Conservation (phyloP, 257 asterid genomes). For the Euphrasia confusa region DNA sequence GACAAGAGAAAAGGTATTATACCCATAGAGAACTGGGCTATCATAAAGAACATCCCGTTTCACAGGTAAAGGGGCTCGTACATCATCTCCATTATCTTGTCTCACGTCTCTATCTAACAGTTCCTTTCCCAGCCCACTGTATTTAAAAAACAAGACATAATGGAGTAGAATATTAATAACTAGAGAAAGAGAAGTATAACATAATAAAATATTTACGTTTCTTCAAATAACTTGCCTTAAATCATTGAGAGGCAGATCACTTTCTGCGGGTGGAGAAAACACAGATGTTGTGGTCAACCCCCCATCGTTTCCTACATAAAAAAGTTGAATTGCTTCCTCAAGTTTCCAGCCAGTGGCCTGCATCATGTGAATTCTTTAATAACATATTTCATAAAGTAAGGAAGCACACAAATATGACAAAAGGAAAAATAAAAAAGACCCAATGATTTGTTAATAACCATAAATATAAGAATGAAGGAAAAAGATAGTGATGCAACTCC, state of each 20-base stretch:
- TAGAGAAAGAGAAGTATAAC: conserved; percentile 15
- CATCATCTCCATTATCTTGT: conserved; percentile 51
- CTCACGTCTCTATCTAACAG: conserved; percentile 34
- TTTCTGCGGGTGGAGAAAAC: conserved; percentile 39
- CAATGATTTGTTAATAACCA: neutral
- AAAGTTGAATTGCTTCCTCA: conserved; percentile 97
- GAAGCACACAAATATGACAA: conserved; percentile 9
- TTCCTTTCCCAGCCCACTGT: conserved; percentile 47
- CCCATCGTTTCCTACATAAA: conserved; percentile 75
- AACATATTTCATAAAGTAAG: conserved; percentile 6
- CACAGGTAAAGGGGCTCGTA: conserved; percentile 95
- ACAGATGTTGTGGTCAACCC: conserved; percentile 37
- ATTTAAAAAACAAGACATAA: conserved; percentile 14
- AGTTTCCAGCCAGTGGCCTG: conserved; percentile 99
- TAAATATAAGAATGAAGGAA: neutral
- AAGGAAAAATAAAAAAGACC: conserved; percentile 7
- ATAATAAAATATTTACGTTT: conserved; percentile 4
- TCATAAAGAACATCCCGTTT: conserved; percentile 91
- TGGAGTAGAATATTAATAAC: conserved; percentile 12
- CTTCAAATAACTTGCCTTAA: conserved; percentile 43
- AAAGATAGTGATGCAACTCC: conserved; percentile 1
- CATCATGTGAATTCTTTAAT: conserved; percentile 17
- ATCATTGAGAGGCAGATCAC: conserved; percentile 40
- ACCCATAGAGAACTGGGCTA: conserved; percentile 55
- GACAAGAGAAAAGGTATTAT: conserved; percentile 31